These are phyloP conservation scores for Tuber microsphaerosporum DNA, from an alignment of 495 filamentous ascomycete genomes.

Conservation along the genomic window DNA sequence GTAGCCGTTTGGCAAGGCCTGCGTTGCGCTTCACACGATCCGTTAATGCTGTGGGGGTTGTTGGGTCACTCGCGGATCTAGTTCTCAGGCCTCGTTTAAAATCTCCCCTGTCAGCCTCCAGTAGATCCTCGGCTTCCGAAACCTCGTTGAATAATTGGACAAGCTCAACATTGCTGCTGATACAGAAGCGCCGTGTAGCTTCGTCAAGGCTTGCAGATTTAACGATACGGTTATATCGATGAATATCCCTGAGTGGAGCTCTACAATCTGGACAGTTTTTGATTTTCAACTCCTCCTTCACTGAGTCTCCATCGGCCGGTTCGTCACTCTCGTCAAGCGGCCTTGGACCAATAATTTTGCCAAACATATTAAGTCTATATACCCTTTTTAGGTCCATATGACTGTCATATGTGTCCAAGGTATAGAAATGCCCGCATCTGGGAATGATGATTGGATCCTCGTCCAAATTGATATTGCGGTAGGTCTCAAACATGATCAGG, in stretches of 20 bases:
- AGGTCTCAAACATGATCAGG: slow-evolving; percentile 48
- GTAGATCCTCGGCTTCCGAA: slow-evolving; percentile 12
- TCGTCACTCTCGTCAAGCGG: slow-evolving; percentile 46
- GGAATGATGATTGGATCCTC: slow-evolving; percentile 57
- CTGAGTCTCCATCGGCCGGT: slow-evolving; percentile 21
- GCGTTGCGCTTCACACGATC: neutral
- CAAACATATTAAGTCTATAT: slow-evolving; percentile 51
- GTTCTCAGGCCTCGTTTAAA: slow-evolving; percentile 7
- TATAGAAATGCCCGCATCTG: slow-evolving; percentile 61
- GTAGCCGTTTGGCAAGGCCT: neutral
- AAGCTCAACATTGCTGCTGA: slow-evolving; percentile 10
- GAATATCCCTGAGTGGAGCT: slow-evolving; percentile 54
- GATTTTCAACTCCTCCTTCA: slow-evolving; percentile 34
- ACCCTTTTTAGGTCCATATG: slow-evolving; percentile 56
- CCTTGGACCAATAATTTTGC: slow-evolving; percentile 46
- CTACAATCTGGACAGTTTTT: slow-evolving; percentile 61
- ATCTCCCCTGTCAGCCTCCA: slow-evolving; percentile 9
- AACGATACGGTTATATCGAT: slow-evolving; percentile 62
- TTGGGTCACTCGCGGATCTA: neutral
- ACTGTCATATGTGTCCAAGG: slow-evolving; percentile 56
- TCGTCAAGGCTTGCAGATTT: slow-evolving; percentile 60
- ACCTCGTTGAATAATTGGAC: slow-evolving; percentile 16
- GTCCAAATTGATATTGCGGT: slow-evolving; percentile 54
- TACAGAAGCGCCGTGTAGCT: slow-evolving; percentile 57
- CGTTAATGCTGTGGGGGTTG: neutral